Evolutionary conservation across 306 rosid genomes (phyloP).

Genomic region (Datisca glomerata): DNA sequence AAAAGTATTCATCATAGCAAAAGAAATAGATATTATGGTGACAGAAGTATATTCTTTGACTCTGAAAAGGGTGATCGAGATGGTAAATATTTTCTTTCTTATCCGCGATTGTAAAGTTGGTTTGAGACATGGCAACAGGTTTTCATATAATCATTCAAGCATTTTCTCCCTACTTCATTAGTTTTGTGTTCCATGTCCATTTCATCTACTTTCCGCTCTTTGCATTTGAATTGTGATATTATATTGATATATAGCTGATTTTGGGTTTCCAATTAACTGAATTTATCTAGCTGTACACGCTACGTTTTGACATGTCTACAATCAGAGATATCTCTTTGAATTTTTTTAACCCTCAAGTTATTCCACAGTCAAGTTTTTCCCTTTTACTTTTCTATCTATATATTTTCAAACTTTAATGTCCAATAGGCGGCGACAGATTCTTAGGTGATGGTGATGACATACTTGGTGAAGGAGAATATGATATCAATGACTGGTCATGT

Average conservation of each 20-base stretch:
- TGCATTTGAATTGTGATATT: neutral
- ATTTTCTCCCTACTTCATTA: neutral
- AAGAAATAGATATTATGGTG: slow-evolving; percentile 20
- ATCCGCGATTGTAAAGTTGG: slow-evolving; percentile 2
- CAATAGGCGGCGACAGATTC: slow-evolving; percentile 32
- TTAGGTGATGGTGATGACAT: slow-evolving; percentile 26
- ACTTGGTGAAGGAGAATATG: slow-evolving; percentile 31
- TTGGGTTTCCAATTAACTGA: too few species aligned
- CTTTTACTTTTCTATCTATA: neutral
- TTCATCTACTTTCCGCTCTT: neutral
- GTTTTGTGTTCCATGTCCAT: neutral
- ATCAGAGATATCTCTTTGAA: too few species aligned
- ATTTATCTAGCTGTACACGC: too few species aligned
- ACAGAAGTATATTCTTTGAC: slow-evolving; percentile 26
- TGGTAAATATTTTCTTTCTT: slow-evolving; percentile 31
- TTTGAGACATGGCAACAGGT: slow-evolving; percentile 4
- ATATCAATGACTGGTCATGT: slow-evolving; percentile 30
- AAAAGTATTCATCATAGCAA: slow-evolving; percentile 21
- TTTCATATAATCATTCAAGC: neutral
- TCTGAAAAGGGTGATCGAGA: slow-evolving; percentile 22
- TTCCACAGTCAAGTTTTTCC: neutral
- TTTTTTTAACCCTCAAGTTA: too few species aligned
- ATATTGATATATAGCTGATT: too few species aligned
- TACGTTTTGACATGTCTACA: too few species aligned
- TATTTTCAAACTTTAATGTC: neutral